These are phyloP conservation scores for Sanghuangporus sanghuang DNA, from an alignment of 1,284 basidiomycete species.

Conservation along the genomic window DNA sequence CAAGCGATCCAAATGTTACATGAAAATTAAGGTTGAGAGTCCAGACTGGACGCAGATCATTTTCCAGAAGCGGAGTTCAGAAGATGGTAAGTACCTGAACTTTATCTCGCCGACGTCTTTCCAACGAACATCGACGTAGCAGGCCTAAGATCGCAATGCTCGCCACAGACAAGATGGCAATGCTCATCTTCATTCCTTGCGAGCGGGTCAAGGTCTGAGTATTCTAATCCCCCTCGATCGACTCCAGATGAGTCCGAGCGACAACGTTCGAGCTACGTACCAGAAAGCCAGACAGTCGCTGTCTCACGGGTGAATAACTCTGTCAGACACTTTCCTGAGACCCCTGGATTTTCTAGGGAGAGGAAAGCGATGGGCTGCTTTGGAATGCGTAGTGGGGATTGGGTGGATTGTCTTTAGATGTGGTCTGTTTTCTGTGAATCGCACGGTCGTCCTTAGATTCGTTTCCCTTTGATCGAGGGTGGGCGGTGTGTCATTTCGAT, in stretches of 20 bases:
- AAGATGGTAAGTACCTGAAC: too few species aligned
- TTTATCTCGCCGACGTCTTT: too few species aligned
- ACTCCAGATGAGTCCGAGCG: neutral
- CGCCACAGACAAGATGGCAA: neutral
- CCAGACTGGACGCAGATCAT: too few species aligned
- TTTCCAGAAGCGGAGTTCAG: too few species aligned
- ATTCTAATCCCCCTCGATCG: neutral
- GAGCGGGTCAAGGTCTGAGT: slow-evolving; percentile 1
- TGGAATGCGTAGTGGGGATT: neutral
- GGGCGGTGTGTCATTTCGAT: too few species aligned
- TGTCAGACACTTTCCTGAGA: neutral
- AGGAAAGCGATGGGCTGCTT: neutral
- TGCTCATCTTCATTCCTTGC: neutral
- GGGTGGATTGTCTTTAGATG: neutral
- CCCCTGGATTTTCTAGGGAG: too few species aligned
- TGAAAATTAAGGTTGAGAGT: too few species aligned
- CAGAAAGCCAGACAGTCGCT: neutral
- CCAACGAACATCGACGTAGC: neutral
- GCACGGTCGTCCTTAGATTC: neutral
- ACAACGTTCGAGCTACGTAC: neutral
- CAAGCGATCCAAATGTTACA: too few species aligned
- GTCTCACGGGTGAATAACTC: too few species aligned
- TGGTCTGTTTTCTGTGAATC: neutral
- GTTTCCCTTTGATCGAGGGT: neutral
- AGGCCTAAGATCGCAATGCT: slow-evolving; percentile 1